Evolutionary conservation across 2,329 filamentous ascomycete genomes (phyloP), one percentile per base, ranked within the genome.

Genomic region (Calonectria pauciramosa): DNA sequence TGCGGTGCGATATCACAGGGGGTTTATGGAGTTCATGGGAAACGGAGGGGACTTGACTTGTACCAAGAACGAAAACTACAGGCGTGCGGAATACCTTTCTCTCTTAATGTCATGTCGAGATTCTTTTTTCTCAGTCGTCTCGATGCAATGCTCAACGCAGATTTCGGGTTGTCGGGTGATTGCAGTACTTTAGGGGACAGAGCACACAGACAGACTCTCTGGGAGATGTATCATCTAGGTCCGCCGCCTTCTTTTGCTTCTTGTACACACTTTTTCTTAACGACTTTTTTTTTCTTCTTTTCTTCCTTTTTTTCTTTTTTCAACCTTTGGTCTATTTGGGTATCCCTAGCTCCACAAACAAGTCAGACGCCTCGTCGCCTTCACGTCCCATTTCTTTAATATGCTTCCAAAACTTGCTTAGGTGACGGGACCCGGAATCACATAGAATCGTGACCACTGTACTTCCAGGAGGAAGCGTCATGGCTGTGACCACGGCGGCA

Each of bases 321-420:
- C 68, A 51, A 75, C 23, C 68, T 72, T 63, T 47, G 68, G 65
- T 64, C 49, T 49, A 59, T 72, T 18, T 73, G 49, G 82, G 79
- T 68, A 93, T 85, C 0, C 86, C 89, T 52, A 93, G 81, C 65
- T 90, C 83, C 3, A 83, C 81, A 68, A 93, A 86, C 66, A 93
- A 76, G 78, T 91, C 85, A 82, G 82, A 82, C 75, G 86, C 80
- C 67, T 87, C 84, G 59, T 79, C 77, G 2, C 65, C 74, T 41
- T 94, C 91, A 75, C 95, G 85, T 4, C 93, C 94, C 83, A 94
- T 87, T 67, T 93, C 90, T 28, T 91, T 93, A 68, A 95, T 91
- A 76, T 90, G 88, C 81, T 93, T 94, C 94, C 94, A 97, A 82
- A 97, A 96, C 85, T 96, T 96, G 86, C 93, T 96, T 67, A 97